Percentiles rank a stretch among this genome's conserved stretches.
Conservation (phyloP, 805 yeast species). For the Komagataella ulmi region DNA sequence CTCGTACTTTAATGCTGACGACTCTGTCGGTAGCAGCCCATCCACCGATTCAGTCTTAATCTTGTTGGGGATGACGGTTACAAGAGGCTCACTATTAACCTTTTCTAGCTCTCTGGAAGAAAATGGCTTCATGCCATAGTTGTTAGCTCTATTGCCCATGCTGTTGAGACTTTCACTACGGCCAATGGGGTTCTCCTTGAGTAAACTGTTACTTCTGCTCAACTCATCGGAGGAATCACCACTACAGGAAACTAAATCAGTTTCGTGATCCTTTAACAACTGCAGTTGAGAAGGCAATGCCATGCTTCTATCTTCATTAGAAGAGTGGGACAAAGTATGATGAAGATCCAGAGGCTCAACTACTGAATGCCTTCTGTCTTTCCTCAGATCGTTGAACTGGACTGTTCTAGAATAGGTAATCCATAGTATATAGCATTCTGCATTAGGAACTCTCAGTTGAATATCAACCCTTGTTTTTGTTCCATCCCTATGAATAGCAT, state of each 20-base stretch:
- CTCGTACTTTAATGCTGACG: background rate
- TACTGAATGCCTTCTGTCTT: background rate
- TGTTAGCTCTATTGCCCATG: background rate
- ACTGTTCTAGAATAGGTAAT: constrained; percentile 60
- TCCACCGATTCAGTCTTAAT: background rate
- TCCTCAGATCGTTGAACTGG: constrained; percentile 1
- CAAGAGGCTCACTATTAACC: background rate
- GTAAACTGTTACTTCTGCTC: constrained; percentile 5
- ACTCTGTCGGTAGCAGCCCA: background rate
- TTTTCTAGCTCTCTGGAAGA: background rate
- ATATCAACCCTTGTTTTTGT: constrained; percentile 53
- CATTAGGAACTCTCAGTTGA: constrained; percentile 60
- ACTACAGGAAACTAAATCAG: constrained; percentile 16
- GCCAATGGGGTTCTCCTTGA: background rate
- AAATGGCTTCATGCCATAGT: background rate
- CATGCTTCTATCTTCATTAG: background rate
- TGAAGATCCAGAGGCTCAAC: background rate
- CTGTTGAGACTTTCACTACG: background rate
- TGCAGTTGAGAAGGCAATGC: constrained; percentile 42
- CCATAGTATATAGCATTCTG: constrained; percentile 61
- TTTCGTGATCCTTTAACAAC: constrained; percentile 25
- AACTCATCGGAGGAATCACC: constrained; percentile 12
- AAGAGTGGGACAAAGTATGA: background rate
- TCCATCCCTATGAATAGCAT: constrained; percentile 64
- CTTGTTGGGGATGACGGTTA: background rate